Evolutionary conservation across 2,329 filamentous ascomycete genomes (phyloP), one percentile per base, ranked within the genome.

Genomic region (Emmonsiellopsis sp.): DNA sequence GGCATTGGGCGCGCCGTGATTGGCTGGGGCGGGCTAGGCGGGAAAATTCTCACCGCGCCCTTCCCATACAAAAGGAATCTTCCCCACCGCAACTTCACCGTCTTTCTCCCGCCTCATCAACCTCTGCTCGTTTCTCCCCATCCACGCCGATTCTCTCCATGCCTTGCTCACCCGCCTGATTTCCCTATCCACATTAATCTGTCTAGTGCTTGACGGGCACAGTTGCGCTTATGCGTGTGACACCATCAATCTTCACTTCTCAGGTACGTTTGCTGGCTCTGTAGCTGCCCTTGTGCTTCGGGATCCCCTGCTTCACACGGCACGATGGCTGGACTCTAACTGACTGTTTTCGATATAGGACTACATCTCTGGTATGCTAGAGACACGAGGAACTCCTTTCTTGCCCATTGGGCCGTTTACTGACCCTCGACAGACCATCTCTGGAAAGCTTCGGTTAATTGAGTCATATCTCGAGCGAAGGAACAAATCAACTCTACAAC

Each of bases 201-300:
- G 52, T 52, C 54, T 53, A 66, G 65, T 69, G 69, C 70, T 66
- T 60, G 65, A 63, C 57, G 59, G 60, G 62, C 61, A 68, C 66
- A 68, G 60, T 78, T 78, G 85, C 83, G 79, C 84, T 85, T 86
- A 90, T 90, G 86, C 86, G 84, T 85, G 85, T 85, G 79, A 84
- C 85, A 81, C 79, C 81, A 76, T 88, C 87, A 74, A 81, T 85
- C 73, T 91, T 89, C 79, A 91, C 87, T 77, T 91, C 86, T 75
- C 87, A 91, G 83, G 86, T 88, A 85, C 58, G 78, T 72, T 49
- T 33, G 51, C 54, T 36, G 40, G 49, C 45, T 52, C 55, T 54
- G 52, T 55, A 52, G 44, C 51, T 52, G 46, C 51, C 52, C 21
- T 54, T 49, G 62, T n/a, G 21, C 10, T 51, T 49, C 47, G 43